Evolutionary conservation across 2,329 filamentous ascomycete genomes (phyloP), one percentile per base, ranked within the genome.

Genomic region (Fusarium scirpi): DNA sequence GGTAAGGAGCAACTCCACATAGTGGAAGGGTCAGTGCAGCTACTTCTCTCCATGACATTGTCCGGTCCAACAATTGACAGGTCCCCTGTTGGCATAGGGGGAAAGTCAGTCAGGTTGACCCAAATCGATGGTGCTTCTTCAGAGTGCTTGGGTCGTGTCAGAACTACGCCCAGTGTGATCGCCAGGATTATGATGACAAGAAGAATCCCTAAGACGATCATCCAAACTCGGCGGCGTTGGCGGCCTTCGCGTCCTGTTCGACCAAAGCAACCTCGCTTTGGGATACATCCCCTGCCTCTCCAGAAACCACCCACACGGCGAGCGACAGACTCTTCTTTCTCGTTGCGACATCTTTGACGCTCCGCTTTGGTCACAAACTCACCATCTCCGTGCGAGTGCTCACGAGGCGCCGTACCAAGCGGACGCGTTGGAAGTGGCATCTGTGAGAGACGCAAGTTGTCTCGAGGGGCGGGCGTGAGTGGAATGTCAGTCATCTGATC

Each of bases 1-100:
- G 94, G 94, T 18, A 97, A 80, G 13, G 90, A 87, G 78, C 94
- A 98, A 77, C 92, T 97, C 94, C 94, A 98, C 58, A 96, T 80
- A 0, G 92, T 92, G 12, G 89, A 84, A 1, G 91, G 91, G 10
- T 85, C 83, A 6, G 94, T 89, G 72, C 94, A 98, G 9, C 87
- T 88, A 24, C 87, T 88, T 57, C 89, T 86, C n/a, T 88, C 82
- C 3, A 86, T 81, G 0, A 87, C 86, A 52, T 91, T 89, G 71
- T 92, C 87, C 0, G 94, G 89, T 8, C 91, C 91, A 18, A 92
- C 88, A 18, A 98, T 86, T 0, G 93, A 97, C 65, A 93, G 86
- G 20, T 95, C 86, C 0, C 94, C 95, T 0, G 92, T 95, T 3
- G 93, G 93, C 75, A 98, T 93, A 0, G 94, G 91, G 20, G 94